A percentile compares a stretch with the other conserved stretches of the same genome.
phyloP scores from a whole-genome alignment of 2,329 filamentous ascomycete genomes.

The Diaporthe ampelina region DNA sequence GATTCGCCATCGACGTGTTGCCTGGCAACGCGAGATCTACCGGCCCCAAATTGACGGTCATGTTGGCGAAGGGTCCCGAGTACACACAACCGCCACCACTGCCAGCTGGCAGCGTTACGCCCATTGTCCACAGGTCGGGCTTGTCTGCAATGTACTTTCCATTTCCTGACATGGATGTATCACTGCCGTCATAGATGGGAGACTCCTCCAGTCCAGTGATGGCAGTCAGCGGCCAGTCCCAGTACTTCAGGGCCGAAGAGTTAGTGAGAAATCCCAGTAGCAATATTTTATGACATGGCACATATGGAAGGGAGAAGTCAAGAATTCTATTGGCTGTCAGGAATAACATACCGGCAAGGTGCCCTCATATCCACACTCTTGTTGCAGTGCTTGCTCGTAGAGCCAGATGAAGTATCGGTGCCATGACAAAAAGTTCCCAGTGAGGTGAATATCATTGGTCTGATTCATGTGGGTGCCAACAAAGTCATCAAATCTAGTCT shows the following conservation, averaged over 20 bases:
- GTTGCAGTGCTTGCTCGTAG: slow-evolving; percentile 28
- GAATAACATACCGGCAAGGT: slow-evolving; percentile 38
- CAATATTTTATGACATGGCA: too few relatives aligned
- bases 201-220: slow-evolving; percentile 58
- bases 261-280: not conserved
- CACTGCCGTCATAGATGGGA: slow-evolving; percentile 66
- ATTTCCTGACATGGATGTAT: slow-evolving; percentile 60
- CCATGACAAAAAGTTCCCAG: slow-evolving; percentile 31
- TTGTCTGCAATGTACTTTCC: slow-evolving; percentile 53
- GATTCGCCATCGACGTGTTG: slow-evolving; percentile 45
- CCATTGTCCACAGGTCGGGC: not conserved
- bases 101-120: slow-evolving; percentile 57
- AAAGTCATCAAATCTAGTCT: slow-evolving; percentile 59
- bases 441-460: slow-evolving; percentile 56
- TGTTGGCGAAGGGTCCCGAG: slow-evolving; percentile 62
- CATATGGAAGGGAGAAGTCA: too few relatives aligned
- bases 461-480: slow-evolving; percentile 63
- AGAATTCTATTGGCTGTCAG: too few relatives aligned
- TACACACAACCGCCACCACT: slow-evolving; percentile 69
- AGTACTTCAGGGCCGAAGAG: slow-evolving; percentile 48
- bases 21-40: slow-evolving; percentile 46
- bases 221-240: slow-evolving; percentile 63
- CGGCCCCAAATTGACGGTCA: slow-evolving; percentile 57
- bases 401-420: slow-evolving; percentile 33
- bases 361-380: slow-evolving; percentile 39